These are phyloP conservation scores for Penicillium oxalicum DNA, from an alignment of 2,329 filamentous ascomycete genomes.

Conservation along the genomic window DNA sequence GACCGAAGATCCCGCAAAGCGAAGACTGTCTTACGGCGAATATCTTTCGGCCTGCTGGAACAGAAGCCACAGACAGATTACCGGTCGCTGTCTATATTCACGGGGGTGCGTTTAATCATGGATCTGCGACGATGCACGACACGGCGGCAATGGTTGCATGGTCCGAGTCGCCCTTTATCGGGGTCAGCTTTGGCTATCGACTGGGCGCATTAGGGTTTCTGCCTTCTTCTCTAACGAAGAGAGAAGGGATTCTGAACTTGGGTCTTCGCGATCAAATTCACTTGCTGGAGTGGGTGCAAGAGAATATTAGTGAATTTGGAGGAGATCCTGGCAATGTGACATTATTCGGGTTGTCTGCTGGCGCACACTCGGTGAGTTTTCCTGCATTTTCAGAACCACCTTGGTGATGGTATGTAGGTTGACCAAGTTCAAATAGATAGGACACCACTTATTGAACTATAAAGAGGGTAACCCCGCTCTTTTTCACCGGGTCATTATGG, in stretches of 20 bases:
- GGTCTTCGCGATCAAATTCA: slow-evolving; percentile 35
- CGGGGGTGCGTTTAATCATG: slow-evolving; percentile 36
- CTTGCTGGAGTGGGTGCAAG: slow-evolving; percentile 26
- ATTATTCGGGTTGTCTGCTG: slow-evolving; percentile 37
- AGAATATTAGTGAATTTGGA: slow-evolving; percentile 22
- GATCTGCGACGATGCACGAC: slow-evolving; percentile 44
- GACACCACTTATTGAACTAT: slow-evolving; percentile 58
- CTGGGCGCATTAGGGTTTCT: slow-evolving; percentile 59
- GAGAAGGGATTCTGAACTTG: slow-evolving; percentile 47
- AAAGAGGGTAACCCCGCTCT: slow-evolving; percentile 28
- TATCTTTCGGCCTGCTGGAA: slow-evolving; percentile 32
- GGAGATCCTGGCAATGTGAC: slow-evolving; percentile 29
- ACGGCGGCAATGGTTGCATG: slow-evolving; percentile 58
- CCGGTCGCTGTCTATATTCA: slow-evolving; percentile 41
- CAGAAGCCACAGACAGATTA: slow-evolving; percentile 18
- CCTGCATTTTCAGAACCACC: too few species aligned
- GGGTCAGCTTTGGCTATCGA: slow-evolving; percentile 43
- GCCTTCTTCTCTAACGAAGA: slow-evolving; percentile 48
- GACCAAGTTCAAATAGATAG: slow-evolving; percentile 44
- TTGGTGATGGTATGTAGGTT: too few species aligned
- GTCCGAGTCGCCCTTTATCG: slow-evolving; percentile 40
- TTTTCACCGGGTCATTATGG: slow-evolving; percentile 45
- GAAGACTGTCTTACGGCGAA: slow-evolving; percentile 42
- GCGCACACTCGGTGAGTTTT: slow-evolving; percentile 42
- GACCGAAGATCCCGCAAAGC: slow-evolving; percentile 46